Evolutionary conservation across 2,329 filamentous ascomycete genomes (phyloP).

Genomic region (Berkeleyomyces basicola): DNA sequence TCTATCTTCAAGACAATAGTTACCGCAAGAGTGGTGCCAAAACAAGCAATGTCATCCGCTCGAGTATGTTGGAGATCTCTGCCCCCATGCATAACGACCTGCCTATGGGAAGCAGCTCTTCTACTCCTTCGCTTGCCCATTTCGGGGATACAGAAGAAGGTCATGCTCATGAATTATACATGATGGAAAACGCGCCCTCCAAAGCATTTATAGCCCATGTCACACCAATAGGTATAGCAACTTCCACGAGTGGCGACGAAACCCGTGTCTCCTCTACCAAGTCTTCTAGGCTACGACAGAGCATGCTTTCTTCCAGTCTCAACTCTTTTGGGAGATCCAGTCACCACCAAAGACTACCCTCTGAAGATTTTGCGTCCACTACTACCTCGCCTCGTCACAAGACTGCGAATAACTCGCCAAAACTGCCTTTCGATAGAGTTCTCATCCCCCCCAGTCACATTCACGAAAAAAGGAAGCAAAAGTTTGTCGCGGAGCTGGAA

Average conservation of each 20-base stretch:
- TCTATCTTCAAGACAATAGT: conserved; percentile 24
- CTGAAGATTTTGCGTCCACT: conserved; percentile 1
- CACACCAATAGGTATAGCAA: not conserved
- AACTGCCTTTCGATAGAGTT: not conserved
- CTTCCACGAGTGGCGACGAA: not conserved
- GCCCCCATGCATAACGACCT: conserved; percentile 21
- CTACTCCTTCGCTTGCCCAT: conserved; percentile 6
- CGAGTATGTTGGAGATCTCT: conserved; percentile 26
- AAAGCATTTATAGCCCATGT: conserved; percentile 11
- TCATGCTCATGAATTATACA: conserved; percentile 2
- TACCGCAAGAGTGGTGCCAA: conserved; percentile 13
- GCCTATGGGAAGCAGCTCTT: not conserved
- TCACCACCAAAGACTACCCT: conserved; percentile 7
- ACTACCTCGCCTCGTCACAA: not conserved
- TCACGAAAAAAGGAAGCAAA: not conserved
- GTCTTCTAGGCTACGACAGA: not conserved
- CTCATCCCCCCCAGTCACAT: not conserved
- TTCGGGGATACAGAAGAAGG: conserved; percentile 10
- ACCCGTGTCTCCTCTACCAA: not conserved
- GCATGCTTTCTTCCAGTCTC: not conserved
- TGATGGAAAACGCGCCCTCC: conserved; percentile 15
- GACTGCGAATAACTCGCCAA: conserved; percentile 4
- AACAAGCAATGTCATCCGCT: conserved; percentile 20
- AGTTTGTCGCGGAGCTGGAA: not conserved
- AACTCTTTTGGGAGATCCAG: not conserved